Evolutionary conservation across 345 rosid genomes (phyloP), one percentile per base, ranked within the genome.

Genomic region (Populus deltoides): DNA sequence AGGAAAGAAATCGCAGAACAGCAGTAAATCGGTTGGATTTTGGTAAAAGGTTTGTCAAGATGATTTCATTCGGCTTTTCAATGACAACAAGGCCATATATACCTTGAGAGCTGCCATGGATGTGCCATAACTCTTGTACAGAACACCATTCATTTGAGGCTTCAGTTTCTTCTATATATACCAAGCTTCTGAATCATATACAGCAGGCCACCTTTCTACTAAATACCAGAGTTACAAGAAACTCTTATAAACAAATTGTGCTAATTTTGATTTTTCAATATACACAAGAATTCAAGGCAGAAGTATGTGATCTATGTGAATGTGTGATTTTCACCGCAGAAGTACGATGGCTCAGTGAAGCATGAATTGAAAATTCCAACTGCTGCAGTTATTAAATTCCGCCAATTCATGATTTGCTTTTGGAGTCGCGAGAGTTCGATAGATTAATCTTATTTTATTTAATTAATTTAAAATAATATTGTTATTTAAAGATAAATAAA

Each of bases 81-180:
- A 7, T 24, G 67, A 22, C 8, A 22, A 0, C 27, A 45, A 61
- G n/a, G 41, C 8, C 36, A 24, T 36, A 80, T 31, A 31, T 31
- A 31, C 79, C 83, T 75, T 80, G 20, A 80, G 79, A 51, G 74
- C 79, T 2, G 82, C 82, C 82, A 80, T 80, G 33, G 82, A 68
- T 8, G 82, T 80, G 1, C 83, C 83, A 71, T 80, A 80, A 7
- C 53, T 61, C 66, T 25, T 47, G 79, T 80, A 80, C 31, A 80
- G 62, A 8, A 45, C 39, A n/a, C 53, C 41, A 70, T 71, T 70
- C 66, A 80, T 35, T 27, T 70, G 53, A 27, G 38, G 12, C 66
- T 70, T 75, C 39, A 22, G 15, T 45, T 70, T 75, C 76, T 35
- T 51, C 68, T 25, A 75, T 70, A 17, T 25, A 75, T 70, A 17